A percentile compares a stretch with the other conserved stretches of the same genome.
Evolutionary conservation across 352 stramenopile species (phyloP).

Genomic region (Pythium volutum): DNA sequence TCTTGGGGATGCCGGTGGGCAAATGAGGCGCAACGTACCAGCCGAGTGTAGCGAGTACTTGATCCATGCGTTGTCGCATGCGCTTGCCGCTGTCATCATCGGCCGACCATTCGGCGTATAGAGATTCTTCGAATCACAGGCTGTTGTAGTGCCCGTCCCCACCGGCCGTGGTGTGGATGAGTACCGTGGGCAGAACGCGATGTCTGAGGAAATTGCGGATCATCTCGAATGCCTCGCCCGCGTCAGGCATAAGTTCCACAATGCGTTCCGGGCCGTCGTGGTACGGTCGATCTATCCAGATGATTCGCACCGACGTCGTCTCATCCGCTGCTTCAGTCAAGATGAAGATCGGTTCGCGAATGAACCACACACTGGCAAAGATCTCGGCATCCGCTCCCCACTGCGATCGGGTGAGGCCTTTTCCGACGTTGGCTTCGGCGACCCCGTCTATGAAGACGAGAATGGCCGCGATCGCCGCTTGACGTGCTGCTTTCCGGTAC

Average conservation of each 20-base stretch:
- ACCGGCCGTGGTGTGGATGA: neutral
- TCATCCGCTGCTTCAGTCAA: neutral
- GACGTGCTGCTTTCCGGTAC: neutral
- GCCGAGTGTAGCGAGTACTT: neutral
- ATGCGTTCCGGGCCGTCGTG: neutral
- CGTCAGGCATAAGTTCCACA: neutral
- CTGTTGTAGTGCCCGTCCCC: slow-evolving; percentile 4
- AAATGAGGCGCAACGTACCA: neutral
- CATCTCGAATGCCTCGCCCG: neutral
- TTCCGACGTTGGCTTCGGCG: neutral
- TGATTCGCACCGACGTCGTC: neutral
- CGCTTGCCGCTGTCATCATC: neutral
- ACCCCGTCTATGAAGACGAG: neutral
- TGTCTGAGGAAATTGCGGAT: neutral
- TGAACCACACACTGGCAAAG: neutral
- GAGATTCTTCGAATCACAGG: neutral
- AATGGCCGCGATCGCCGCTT: neutral
- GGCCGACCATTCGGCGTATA: neutral
- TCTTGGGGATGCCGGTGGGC: neutral
- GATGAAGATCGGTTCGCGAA: slow-evolving; percentile 4
- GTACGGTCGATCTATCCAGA: neutral
- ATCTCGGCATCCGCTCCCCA: slow-evolving; percentile 5
- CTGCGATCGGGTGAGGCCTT: neutral
- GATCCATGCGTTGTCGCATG: neutral
- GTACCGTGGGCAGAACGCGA: neutral